Base-by-base conservation (phyloP, 2,329 filamentous ascomycete genomes). In the Podosphaera xanthii region DNA sequence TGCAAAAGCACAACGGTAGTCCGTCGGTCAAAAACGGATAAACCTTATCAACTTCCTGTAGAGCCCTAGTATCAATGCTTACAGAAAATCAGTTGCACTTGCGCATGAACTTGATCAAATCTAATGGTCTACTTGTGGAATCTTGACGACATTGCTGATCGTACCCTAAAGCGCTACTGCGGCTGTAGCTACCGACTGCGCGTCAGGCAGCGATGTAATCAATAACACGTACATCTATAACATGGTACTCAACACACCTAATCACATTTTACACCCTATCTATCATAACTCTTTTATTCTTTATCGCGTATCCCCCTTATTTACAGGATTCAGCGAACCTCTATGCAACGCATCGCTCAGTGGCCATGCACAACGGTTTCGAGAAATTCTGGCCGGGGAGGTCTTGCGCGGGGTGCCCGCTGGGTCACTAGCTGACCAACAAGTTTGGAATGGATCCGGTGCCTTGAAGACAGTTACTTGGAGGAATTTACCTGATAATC, bases 301-400 rank as follows among this genome's bases (percentile, higher is more conserved):
- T 60, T 72, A 73, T 61, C 72, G 74, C 60, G 59, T 73, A 10
- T 75, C 74, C n/a, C 73, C 74, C 3, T 69, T 76, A 14, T 71
- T 74, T 64, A 70, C 71, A 56, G 70, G 70, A 61, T 62, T 63
- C 30, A 48, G 62, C 2, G 35, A 65, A 0, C 67, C 72, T 4
- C 67, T 74, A 50, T 59, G 67, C 59, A 67, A 69, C n/a, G 60
- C 61, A 3, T 61, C 63, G 48, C 67, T 75, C 2, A 64, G 64
- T 7, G 63, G 68, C 30, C 70, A 75, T 62, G 71, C 73, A 33
- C 70, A 67, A 46, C 69, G 69, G 6, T 68, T 76, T 33, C 69
- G 68, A 50, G 73, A 75, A 58, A 69, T 74, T 59, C 66, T 76
- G 14, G 71, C 70, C 53, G 72, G 73, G 60, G 73, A 76, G 63